These are phyloP conservation scores for Sclerotinia glacialis DNA, from an alignment of 2,329 filamentous ascomycete genomes.

Conservation along the genomic window DNA sequence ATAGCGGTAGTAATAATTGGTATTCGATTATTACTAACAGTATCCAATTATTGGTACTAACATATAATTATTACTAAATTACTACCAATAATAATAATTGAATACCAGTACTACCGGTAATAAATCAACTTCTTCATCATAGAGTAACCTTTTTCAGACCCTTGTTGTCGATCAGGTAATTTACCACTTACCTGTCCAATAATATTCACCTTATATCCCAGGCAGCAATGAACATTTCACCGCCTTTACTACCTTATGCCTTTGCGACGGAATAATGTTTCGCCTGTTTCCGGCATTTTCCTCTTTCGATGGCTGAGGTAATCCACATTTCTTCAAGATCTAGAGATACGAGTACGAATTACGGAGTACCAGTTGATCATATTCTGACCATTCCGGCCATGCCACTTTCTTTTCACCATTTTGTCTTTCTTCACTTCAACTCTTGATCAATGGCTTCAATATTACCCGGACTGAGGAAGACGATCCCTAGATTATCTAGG, in stretches of 20 bases:
- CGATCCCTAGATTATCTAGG: slow-evolving; percentile 32
- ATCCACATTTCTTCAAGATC: slow-evolving; percentile 9
- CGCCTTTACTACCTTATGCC: no score
- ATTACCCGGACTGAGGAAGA: slow-evolving; percentile 35
- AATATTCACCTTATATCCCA: background rate
- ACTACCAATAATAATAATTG: no score
- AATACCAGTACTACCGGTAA: no score
- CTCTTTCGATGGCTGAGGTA: background rate
- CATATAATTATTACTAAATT: no score
- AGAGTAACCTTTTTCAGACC: no score
- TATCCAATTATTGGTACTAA: no score
- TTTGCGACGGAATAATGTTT: background rate
- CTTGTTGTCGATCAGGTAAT: background rate
- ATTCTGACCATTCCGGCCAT: slow-evolving; percentile 1
- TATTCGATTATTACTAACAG: no score
- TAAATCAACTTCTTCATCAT: no score
- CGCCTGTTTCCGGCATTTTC: background rate
- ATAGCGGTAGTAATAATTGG: no score
- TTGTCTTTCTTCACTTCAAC: background rate
- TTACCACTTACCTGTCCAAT: background rate
- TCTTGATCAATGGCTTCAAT: slow-evolving; percentile 37
- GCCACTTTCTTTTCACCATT: background rate
- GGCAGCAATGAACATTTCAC: no score
- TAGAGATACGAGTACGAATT: background rate
- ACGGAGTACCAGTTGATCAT: background rate